A percentile compares a stretch with the other conserved stretches of the same genome.
Evolutionary conservation across 2,329 filamentous ascomycete species (phyloP).

Genomic region (Rasamsonia emersonii): DNA sequence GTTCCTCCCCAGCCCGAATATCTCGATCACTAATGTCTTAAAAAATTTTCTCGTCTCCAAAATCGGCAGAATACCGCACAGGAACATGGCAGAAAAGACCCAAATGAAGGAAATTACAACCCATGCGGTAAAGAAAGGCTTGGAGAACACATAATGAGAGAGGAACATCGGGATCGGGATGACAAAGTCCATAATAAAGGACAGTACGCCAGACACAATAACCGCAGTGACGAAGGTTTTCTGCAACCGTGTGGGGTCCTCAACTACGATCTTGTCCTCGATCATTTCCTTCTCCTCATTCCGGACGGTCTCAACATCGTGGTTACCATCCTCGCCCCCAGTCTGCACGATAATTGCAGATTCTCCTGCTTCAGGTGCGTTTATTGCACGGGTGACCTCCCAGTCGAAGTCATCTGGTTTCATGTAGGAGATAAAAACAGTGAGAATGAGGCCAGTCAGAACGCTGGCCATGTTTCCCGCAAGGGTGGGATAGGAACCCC

Average conservation of each 20-base stretch:
- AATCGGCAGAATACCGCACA: conserved; percentile 34
- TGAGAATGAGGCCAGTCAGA: conserved; percentile 10
- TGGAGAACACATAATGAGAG: conserved; percentile 32
- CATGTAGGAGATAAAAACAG: conserved; percentile 25
- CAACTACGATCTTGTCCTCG: conserved; percentile 16
- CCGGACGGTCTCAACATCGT: conserved; percentile 11
- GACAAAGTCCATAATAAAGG: conserved; percentile 33
- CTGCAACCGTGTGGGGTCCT: conserved; percentile 21
- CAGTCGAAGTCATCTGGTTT: conserved; percentile 31
- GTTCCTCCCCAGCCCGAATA: too few species aligned
- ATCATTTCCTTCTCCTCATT: conserved; percentile 19
- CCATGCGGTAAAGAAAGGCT: conserved; percentile 34
- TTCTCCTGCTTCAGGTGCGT: conserved; percentile 5
- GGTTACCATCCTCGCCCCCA: background rate
- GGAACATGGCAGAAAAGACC: conserved; percentile 32
- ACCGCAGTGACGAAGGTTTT: conserved; percentile 30
- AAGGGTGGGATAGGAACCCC: conserved; percentile 26
- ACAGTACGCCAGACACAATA: conserved; percentile 28
- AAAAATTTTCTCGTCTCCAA: conserved; percentile 32
- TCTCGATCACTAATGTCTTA: conserved; percentile 6
- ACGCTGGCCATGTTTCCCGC: conserved; percentile 23
- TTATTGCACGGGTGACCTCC: conserved; percentile 26
- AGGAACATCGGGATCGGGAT: conserved; percentile 36
- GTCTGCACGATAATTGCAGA: background rate
- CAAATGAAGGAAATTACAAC: conserved; percentile 35